A percentile compares a stretch with the other conserved stretches of the same genome.
Conservation (phyloP, 441 rosid genomes). For the Brassica balearica region DNA sequence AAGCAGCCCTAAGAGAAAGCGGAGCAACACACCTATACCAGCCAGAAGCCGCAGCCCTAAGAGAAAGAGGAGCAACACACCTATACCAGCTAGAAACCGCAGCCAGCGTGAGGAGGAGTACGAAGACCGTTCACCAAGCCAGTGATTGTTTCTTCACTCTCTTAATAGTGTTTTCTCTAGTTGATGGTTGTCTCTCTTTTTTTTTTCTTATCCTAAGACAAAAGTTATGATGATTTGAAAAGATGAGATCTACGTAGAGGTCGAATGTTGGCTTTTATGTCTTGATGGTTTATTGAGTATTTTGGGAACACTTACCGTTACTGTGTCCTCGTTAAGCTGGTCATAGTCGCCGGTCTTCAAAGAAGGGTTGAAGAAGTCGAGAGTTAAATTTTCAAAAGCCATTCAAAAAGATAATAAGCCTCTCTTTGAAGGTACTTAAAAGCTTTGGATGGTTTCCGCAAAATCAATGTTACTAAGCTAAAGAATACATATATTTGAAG, state of each 20-base stretch:
- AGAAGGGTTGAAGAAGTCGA: no score
- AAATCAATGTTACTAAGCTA: no score
- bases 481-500: no score
- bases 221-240: background rate
- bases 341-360: no score
- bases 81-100: conserved; percentile 47
- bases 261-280: background rate
- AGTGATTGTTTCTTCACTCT: conserved; percentile 31
- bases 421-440: no score
- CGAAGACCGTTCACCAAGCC: conserved; percentile 44
- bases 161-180: conserved; percentile 8
- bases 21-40: conserved; percentile 38
- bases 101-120: conserved; percentile 41
- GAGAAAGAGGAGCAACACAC: conserved; percentile 42
- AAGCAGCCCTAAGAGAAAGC: conserved; percentile 46
- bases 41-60: conserved; percentile 50
- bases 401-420: no score
- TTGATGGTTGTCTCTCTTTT: background rate
- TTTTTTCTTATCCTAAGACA: background rate
- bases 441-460: no score
- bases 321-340: no score
- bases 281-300: background rate
- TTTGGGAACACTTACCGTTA: background rate
- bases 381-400: no score
- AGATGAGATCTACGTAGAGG: background rate